A percentile compares a stretch with the other conserved stretches of the same genome.
Evolutionary conservation across 2,329 filamentous ascomycete genomes (phyloP).

Genomic region (Trichoderma sp.): DNA sequence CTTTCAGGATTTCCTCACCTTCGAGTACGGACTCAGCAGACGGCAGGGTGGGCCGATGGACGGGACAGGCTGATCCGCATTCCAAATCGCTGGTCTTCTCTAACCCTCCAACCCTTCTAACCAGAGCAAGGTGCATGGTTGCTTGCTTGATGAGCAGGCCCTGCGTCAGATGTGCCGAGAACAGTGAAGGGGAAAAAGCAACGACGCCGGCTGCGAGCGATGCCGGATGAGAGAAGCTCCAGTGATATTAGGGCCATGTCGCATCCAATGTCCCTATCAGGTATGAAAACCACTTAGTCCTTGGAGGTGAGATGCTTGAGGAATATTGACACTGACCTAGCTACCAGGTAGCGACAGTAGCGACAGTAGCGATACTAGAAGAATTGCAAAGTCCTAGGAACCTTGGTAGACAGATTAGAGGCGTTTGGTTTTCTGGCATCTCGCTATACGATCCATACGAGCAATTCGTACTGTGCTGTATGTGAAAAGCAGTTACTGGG

Average conservation of each 20-base stretch:
- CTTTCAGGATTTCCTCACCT: background rate
- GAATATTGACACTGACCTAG: background rate
- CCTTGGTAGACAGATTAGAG: background rate
- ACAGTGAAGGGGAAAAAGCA: background rate
- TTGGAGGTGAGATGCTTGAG: background rate
- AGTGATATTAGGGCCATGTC: background rate
- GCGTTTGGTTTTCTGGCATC: background rate
- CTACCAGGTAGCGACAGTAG: background rate
- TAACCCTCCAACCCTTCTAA: no score
- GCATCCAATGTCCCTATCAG: background rate
- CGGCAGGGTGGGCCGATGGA: constrained; percentile 14
- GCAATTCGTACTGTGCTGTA: background rate
- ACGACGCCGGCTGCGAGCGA: background rate
- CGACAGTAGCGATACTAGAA: background rate
- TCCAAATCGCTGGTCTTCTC: constrained; percentile 7
- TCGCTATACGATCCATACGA: background rate
- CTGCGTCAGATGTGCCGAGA: constrained; percentile 14
- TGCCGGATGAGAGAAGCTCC: background rate
- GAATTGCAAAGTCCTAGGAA: background rate
- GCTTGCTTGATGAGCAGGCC: background rate
- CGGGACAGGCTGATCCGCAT: background rate
- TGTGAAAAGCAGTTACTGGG: background rate
- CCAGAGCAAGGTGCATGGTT: background rate
- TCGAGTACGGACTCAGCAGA: background rate
- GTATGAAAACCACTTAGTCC: background rate